Evolutionary conservation across 2,329 filamentous ascomycete species (phyloP).

Genomic region (Microsporum ferrugineum): DNA sequence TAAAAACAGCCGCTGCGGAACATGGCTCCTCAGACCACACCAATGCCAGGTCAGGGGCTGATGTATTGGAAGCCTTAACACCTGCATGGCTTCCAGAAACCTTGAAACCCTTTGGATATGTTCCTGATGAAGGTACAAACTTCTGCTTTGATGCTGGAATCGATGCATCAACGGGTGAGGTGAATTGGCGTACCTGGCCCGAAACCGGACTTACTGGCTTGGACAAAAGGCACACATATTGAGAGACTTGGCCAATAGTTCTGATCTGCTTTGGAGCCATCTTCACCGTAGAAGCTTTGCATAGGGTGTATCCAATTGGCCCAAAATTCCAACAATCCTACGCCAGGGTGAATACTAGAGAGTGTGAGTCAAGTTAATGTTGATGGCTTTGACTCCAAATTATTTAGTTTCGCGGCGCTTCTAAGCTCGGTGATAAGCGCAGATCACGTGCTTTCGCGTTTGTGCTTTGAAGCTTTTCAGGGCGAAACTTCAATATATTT

Average conservation of each 20-base stretch:
- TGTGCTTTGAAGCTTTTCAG: not conserved
- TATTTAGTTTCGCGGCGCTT: not conserved
- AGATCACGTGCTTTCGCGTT: constrained; percentile 3
- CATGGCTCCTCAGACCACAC: constrained; percentile 79
- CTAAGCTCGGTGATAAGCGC: not conserved
- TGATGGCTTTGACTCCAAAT: not conserved
- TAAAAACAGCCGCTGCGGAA: constrained; percentile 84
- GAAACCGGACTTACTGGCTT: not conserved
- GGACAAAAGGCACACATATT: not conserved
- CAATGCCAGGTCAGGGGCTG: constrained; percentile 80
- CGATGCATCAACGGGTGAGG: constrained; percentile 35
- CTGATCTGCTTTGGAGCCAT: not conserved
- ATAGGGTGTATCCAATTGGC: not conserved
- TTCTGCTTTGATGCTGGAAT: constrained; percentile 76
- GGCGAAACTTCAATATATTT: not conserved
- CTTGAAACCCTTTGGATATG: constrained; percentile 80
- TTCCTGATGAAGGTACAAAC: constrained; percentile 74
- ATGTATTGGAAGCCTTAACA: constrained; percentile 86
- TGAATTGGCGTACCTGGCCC: constrained; percentile 34
- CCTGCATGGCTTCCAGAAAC: constrained; percentile 82
- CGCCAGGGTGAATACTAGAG: not conserved
- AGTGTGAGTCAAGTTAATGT: not conserved
- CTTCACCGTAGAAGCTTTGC: not conserved
- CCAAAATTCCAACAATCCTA: not conserved
- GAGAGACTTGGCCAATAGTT: not conserved